Evolutionary conservation across 2,329 filamentous ascomycete genomes (phyloP).

Genomic region (Phyllosticta citrichinensis): DNA sequence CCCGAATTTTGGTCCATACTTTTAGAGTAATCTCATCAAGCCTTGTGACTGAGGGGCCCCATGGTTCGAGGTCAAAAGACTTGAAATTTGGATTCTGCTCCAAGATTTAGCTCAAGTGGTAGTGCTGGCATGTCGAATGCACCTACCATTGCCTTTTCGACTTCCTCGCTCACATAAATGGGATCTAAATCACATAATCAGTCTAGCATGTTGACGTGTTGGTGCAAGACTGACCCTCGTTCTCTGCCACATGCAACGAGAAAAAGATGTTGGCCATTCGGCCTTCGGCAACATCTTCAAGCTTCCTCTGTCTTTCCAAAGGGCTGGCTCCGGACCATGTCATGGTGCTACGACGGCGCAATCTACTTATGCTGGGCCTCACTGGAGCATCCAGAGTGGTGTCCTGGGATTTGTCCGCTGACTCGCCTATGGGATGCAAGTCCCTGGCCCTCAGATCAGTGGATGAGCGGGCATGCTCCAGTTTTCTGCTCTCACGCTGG

Average conservation of each 20-base stretch:
- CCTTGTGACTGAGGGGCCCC: slow-evolving; percentile 55
- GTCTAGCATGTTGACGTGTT: slow-evolving; percentile 11
- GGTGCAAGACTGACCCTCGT: slow-evolving; percentile 27
- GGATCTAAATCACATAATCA: slow-evolving; percentile 45
- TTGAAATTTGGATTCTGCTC: slow-evolving; percentile 72
- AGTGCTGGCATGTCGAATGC: neutral
- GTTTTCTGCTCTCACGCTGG: slow-evolving; percentile 37
- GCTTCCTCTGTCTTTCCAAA: slow-evolving; percentile 56
- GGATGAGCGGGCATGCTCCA: slow-evolving; percentile 51
- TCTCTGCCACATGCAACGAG: slow-evolving; percentile 60
- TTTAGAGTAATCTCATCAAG: slow-evolving; percentile 55
- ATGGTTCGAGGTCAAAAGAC: slow-evolving; percentile 64
- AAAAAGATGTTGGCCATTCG: slow-evolving; percentile 84
- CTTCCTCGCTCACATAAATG: slow-evolving; percentile 81
- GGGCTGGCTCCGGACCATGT: slow-evolving; percentile 54
- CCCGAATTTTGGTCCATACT: slow-evolving; percentile 59
- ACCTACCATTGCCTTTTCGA: slow-evolving; percentile 55
- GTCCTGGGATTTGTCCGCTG: slow-evolving; percentile 16
- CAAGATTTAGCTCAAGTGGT: neutral
- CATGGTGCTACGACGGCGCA: slow-evolving; percentile 49
- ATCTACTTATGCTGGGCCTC: slow-evolving; percentile 28
- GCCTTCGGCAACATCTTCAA: slow-evolving; percentile 62
- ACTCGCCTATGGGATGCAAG: slow-evolving; percentile 16
- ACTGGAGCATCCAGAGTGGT: slow-evolving; percentile 8
- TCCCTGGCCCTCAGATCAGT: slow-evolving; percentile 38